These are phyloP conservation scores for Claviceps sp. DNA, from an alignment of 2,329 filamentous ascomycete genomes.

Conservation along the genomic window DNA sequence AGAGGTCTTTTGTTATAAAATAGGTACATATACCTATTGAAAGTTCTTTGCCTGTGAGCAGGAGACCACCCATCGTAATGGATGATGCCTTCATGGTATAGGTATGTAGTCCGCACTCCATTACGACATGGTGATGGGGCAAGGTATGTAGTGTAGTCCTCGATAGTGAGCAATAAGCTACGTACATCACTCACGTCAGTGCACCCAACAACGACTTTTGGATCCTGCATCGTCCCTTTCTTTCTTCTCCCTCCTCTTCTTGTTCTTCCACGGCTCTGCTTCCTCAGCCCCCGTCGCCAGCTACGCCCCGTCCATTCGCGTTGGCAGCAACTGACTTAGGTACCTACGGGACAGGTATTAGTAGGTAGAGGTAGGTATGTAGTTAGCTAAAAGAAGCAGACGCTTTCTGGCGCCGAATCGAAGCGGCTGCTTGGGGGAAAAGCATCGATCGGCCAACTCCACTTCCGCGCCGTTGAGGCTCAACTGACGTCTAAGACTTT, in stretches of 20 bases:
- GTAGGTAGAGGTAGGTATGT: too few species aligned
- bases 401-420: background rate
- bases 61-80: background rate
- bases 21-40: background rate
- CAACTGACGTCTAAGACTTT: slow-evolving; percentile 4
- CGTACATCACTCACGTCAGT: background rate
- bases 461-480: slow-evolving; percentile 1
- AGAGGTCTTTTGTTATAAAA: background rate
- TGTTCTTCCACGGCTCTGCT: too few species aligned
- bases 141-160: background rate
- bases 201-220: background rate
- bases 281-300: too few species aligned
- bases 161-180: too few species aligned
- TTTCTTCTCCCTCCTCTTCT: background rate
- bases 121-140: background rate
- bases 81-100: background rate
- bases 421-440: background rate
- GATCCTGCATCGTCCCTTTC: background rate
- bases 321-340: too few species aligned
- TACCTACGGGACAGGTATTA: too few species aligned
- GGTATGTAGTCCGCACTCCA: background rate
- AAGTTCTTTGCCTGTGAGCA: background rate
- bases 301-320: too few species aligned
- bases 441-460: background rate
- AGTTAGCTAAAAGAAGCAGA: too few species aligned